These are phyloP conservation scores for Dentiscutata heterogama DNA, from an alignment of 371 early-diverging fungal genomes.

Conservation along the genomic window DNA sequence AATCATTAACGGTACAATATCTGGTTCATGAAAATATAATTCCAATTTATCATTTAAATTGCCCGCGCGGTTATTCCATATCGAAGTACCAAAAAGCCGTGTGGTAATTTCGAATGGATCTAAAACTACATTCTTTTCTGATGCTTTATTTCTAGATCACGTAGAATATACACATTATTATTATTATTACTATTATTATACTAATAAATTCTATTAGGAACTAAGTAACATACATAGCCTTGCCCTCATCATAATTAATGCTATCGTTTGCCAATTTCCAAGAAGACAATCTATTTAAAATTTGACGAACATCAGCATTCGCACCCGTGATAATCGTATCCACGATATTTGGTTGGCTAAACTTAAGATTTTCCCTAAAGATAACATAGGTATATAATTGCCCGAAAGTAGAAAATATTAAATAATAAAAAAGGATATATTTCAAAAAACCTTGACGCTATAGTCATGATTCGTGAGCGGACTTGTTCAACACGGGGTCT, in stretches of 20 bases:
- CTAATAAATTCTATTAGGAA: background rate
- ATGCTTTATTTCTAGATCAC: slow-evolving; percentile 49
- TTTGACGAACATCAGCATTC: slow-evolving; percentile 98
- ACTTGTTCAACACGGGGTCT: slow-evolving; percentile 70
- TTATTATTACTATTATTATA: slow-evolving; percentile 15
- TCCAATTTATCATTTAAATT: slow-evolving; percentile 85
- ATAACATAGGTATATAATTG: background rate
- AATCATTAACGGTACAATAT: slow-evolving; percentile 89
- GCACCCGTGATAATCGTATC: slow-evolving; percentile 89
- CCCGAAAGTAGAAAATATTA: background rate
- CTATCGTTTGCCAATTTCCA: slow-evolving; percentile 74
- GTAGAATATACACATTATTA: background rate
- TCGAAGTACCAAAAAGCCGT: slow-evolving; percentile 56
- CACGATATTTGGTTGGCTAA: slow-evolving; percentile 77
- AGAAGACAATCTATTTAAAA: slow-evolving; percentile 94
- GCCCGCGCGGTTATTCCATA: slow-evolving; percentile 67
- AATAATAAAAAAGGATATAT: background rate
- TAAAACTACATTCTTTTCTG: slow-evolving; percentile 83
- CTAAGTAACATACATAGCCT: slow-evolving; percentile 64
- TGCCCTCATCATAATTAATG: slow-evolving; percentile 88
- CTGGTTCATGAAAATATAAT: slow-evolving; percentile 95
- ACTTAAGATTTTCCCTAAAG: slow-evolving; percentile 83
- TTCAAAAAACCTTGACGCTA: slow-evolving; percentile 69
- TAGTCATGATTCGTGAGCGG: slow-evolving; percentile 81
- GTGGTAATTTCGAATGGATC: slow-evolving; percentile 90